Conservation (phyloP, 1,284 basidiomycete genomes). For the Ustilago hordei region DNA sequence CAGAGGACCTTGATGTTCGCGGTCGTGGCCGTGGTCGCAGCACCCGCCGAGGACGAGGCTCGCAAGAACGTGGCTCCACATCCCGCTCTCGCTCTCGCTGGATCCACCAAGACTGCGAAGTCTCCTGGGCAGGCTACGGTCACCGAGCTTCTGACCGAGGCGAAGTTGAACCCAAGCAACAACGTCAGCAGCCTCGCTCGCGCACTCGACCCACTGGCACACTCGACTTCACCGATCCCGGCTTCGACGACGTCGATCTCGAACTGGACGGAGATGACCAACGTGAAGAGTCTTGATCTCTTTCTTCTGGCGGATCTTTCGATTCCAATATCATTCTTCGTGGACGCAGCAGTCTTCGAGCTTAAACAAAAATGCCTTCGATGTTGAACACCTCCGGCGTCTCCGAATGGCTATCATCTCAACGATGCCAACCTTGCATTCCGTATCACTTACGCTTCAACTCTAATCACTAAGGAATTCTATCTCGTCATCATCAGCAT, state of each 20-base stretch:
- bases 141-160: conserved; percentile 38
- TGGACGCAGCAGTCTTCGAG: conserved; percentile 22
- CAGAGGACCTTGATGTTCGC: conserved; percentile 11
- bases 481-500: not conserved
- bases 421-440: conserved; percentile 28
- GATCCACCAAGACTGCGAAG: conserved; percentile 41
- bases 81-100: conserved; percentile 35
- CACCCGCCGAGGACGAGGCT: conserved; percentile 34
- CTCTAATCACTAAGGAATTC: conserved; percentile 19
- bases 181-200: conserved; percentile 16
- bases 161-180: conserved; percentile 18
- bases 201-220: conserved; percentile 9
- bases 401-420: conserved; percentile 34
- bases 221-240: conserved; percentile 38
- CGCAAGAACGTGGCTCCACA: conserved; percentile 40
- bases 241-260: conserved; percentile 60
- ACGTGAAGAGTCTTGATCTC: conserved; percentile 30
- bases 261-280: conserved; percentile 56
- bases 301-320: conserved; percentile 39
- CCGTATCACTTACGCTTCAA: conserved; percentile 22
- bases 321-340: conserved; percentile 16
- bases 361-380: conserved; percentile 10
- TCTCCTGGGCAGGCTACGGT: conserved; percentile 50
- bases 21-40: conserved; percentile 36
- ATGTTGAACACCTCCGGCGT: conserved; percentile 26